Percentiles rank a stretch among this genome's conserved stretches.
Evolutionary conservation across 1,284 basidiomycete genomes (phyloP).

Genomic region (Xerocomus minutiporus): DNA sequence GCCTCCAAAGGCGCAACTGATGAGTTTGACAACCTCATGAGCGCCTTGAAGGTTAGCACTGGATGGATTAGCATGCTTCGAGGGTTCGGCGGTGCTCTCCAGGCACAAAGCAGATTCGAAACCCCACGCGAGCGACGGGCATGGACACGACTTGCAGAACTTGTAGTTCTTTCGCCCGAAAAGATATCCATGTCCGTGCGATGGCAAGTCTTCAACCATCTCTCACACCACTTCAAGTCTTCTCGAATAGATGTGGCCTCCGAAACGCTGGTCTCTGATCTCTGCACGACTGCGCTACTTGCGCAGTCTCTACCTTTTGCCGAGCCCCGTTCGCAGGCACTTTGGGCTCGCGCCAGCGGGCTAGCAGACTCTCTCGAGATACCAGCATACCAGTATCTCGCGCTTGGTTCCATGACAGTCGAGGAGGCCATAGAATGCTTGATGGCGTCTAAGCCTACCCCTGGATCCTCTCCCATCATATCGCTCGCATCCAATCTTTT

Average conservation of each 20-base stretch:
- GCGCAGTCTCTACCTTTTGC: constrained; percentile 36
- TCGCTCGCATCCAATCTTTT: constrained; percentile 48
- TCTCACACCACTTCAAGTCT: constrained; percentile 34
- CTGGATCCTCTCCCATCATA: constrained; percentile 40
- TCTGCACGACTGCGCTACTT: constrained; percentile 56
- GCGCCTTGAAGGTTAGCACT: constrained; percentile 39
- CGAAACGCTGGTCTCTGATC: constrained; percentile 39
- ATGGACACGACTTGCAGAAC: constrained; percentile 52
- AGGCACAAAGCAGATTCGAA: constrained; percentile 34
- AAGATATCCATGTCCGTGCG: constrained; percentile 28
- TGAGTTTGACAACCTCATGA: constrained; percentile 38
- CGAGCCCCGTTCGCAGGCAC: constrained; percentile 34
- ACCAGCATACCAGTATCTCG: constrained; percentile 50
- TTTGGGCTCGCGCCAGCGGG: constrained; percentile 39
- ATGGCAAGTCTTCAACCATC: constrained; percentile 19
- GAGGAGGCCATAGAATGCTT: constrained; percentile 46
- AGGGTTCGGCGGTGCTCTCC: constrained; percentile 27
- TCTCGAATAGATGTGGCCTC: constrained; percentile 6
- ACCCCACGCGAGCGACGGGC: constrained; percentile 46
- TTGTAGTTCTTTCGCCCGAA: constrained; percentile 39
- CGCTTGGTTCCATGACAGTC: constrained; percentile 47
- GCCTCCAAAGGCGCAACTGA: constrained; percentile 35
- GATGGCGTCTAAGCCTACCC: constrained; percentile 13
- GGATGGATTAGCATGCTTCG: constrained; percentile 40
- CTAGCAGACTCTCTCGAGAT: constrained; percentile 27